Percentiles rank a stretch among this genome's conserved stretches.
Conservation (phyloP, 345 rosid genomes). For the Pugionium cornutum region DNA sequence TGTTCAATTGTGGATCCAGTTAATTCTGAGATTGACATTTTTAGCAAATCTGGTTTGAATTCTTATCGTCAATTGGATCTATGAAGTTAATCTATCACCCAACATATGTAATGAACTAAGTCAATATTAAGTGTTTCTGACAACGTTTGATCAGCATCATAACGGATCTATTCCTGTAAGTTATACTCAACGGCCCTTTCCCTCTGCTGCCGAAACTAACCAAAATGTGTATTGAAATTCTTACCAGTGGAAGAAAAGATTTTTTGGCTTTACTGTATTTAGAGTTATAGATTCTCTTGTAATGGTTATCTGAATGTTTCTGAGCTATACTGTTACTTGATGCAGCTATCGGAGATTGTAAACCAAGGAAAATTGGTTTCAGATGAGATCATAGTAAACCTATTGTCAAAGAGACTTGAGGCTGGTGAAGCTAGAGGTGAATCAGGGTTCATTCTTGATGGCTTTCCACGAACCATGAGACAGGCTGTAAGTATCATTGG, state of each 20-base stretch:
- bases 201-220: too few relatives aligned
- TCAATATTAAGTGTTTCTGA: constrained; percentile 1
- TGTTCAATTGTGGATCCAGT: too few relatives aligned
- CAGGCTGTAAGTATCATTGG: constrained; percentile 69
- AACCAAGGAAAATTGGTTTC: constrained; percentile 86
- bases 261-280: neutral
- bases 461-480: constrained; percentile 87
- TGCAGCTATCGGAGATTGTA: constrained; percentile 78
- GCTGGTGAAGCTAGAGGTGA: constrained; percentile 86
- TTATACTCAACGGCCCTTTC: constrained; percentile 10
- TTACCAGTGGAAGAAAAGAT: neutral
- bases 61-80: too few relatives aligned
- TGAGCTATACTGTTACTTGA: constrained; percentile 18
- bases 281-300: neutral
- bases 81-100: too few relatives aligned
- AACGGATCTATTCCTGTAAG: constrained; percentile 1
- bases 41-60: too few relatives aligned
- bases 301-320: constrained; percentile 3
- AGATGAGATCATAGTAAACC: constrained; percentile 68
- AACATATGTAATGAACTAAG: neutral
- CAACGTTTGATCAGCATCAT: neutral
- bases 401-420: constrained; percentile 77
- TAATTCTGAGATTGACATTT: too few relatives aligned
- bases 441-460: constrained; percentile 91
- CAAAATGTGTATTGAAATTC: neutral